These are phyloP conservation scores for Aureobasidium zeae DNA, from an alignment of 2,329 filamentous ascomycete species.

Conservation along the genomic window DNA sequence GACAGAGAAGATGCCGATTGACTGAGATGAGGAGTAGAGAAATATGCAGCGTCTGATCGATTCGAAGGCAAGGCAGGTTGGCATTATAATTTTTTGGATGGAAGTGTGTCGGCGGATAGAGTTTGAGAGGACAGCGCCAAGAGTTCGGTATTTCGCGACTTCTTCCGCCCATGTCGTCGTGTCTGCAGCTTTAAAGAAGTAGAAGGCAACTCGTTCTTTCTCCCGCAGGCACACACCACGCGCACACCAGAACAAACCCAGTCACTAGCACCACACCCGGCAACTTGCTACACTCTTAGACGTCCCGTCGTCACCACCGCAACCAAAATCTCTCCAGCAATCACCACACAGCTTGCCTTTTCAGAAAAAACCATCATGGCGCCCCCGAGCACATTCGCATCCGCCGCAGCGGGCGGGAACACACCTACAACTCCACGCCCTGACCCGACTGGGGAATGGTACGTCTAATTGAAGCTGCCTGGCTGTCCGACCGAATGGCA, in stretches of 20 bases:
- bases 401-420: constrained; percentile 39
- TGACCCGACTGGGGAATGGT: constrained; percentile 40
- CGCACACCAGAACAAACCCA: too few relatives aligned
- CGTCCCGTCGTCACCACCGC: constrained; percentile 3
- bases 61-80: too few relatives aligned
- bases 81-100: too few relatives aligned
- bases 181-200: too few relatives aligned
- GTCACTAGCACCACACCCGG: background rate
- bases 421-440: constrained; percentile 30
- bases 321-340: constrained; percentile 3
- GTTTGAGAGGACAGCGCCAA: constrained; percentile 4
- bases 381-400: constrained; percentile 40
- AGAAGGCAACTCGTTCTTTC: too few relatives aligned
- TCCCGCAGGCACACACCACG: background rate
- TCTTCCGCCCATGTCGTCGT: constrained; percentile 8
- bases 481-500: constrained; percentile 2
- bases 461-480: constrained; percentile 22
- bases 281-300: background rate
- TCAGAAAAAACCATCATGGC: constrained; percentile 31
- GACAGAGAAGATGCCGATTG: too few relatives aligned
- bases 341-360: constrained; percentile 12
- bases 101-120: too few relatives aligned
- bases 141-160: constrained; percentile 7
- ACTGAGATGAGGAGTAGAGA: too few relatives aligned
- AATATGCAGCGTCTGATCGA: too few relatives aligned